Conservation (phyloP, 495 filamentous ascomycete species). For the Penicillium samsonianum region DNA sequence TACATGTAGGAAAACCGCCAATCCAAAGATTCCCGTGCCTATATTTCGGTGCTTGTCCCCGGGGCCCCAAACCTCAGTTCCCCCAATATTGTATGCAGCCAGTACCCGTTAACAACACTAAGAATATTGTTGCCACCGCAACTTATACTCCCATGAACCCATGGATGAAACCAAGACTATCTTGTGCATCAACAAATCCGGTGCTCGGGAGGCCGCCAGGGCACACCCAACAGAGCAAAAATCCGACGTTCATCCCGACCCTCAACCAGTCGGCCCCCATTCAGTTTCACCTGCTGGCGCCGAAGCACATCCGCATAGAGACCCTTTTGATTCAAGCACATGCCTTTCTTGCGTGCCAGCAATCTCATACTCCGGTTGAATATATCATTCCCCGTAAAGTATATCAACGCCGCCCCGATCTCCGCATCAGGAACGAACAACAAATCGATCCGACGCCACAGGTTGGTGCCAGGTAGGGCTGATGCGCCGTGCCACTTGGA, state of each 20-base stretch:
- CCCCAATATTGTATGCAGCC: background rate
- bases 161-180: background rate
- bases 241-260: conserved; percentile 78
- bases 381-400: conserved; percentile 96
- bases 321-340: conserved; percentile 84
- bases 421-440: conserved; percentile 80
- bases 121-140: background rate
- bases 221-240: conserved; percentile 82
- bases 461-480: conserved; percentile 52
- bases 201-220: conserved; percentile 82
- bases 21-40: background rate
- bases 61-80: no score
- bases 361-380: conserved; percentile 91
- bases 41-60: background rate
- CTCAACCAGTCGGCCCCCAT: conserved; percentile 73
- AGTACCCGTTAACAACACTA: background rate
- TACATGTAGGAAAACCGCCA: background rate
- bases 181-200: conserved; percentile 62
- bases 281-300: conserved; percentile 62
- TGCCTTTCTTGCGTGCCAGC: conserved; percentile 78
- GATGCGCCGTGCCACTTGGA: conserved; percentile 93
- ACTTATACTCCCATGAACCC: background rate
- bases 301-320: conserved; percentile 74
- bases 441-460: conserved; percentile 86
- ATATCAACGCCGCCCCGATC: conserved; percentile 86